These are phyloP conservation scores for Aspergillus udagawae DNA, from an alignment of 2,329 filamentous ascomycete genomes.

Conservation along the genomic window DNA sequence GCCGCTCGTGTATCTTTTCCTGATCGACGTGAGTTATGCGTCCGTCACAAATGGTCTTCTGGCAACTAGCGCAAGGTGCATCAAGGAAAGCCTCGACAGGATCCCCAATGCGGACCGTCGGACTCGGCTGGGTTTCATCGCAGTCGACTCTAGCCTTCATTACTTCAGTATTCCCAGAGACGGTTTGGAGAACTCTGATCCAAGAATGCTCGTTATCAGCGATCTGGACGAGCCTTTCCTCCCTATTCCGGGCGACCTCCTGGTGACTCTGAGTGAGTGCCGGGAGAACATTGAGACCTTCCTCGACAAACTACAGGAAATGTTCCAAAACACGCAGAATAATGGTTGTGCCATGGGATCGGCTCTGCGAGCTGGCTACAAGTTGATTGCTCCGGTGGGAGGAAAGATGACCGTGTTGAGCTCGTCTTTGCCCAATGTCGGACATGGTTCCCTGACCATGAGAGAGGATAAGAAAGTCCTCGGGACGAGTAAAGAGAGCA, in stretches of 20 bases:
- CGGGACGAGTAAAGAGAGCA: slow-evolving; percentile 87
- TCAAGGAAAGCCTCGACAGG: slow-evolving; percentile 88
- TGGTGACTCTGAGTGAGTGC: slow-evolving; percentile 85
- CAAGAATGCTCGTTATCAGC: slow-evolving; percentile 88
- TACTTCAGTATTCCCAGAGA: slow-evolving; percentile 95
- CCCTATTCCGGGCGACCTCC: slow-evolving; percentile 83
- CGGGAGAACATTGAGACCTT: slow-evolving; percentile 88
- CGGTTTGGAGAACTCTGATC: slow-evolving; percentile 75
- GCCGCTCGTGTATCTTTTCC: slow-evolving; percentile 90
- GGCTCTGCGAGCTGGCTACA: slow-evolving; percentile 86
- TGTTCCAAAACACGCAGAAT: slow-evolving; percentile 95
- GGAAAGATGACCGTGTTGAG: slow-evolving; percentile 93
- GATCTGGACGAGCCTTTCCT: slow-evolving; percentile 96
- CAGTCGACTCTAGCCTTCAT: slow-evolving; percentile 88
- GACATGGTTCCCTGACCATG: slow-evolving; percentile 85
- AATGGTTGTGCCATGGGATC: slow-evolving; percentile 92
- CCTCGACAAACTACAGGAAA: slow-evolving; percentile 82
- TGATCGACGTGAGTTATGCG: slow-evolving; percentile 90
- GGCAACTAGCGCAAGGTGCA: slow-evolving; percentile 87
- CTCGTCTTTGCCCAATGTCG: slow-evolving; percentile 83
- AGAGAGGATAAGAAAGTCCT: slow-evolving; percentile 94
- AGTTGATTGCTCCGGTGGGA: slow-evolving; percentile 88
- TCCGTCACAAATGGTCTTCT: slow-evolving; percentile 86
- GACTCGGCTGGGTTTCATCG: slow-evolving; percentile 90
- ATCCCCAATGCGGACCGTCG: slow-evolving; percentile 97